Conservation (phyloP, 2,329 filamentous ascomycete species). For the Laburnicola sp. region DNA sequence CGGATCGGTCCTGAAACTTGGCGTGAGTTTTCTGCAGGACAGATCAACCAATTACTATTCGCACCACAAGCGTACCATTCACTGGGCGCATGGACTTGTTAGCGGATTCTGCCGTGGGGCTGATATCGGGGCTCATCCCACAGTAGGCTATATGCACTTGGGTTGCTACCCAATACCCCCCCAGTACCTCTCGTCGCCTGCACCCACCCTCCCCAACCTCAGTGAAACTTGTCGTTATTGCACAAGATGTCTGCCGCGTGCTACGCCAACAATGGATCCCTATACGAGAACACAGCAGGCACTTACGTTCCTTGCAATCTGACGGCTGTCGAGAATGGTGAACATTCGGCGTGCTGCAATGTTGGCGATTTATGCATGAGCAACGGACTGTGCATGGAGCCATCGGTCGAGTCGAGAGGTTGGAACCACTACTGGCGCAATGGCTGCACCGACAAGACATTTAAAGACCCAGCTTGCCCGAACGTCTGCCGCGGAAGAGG, state of each 20-base stretch:
- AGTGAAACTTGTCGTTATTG: neutral
- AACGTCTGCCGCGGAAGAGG: slow-evolving; percentile 10
- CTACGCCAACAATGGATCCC: slow-evolving; percentile 5
- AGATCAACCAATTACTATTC: neutral
- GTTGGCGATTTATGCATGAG: slow-evolving; percentile 15
- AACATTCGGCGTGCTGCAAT: slow-evolving; percentile 17
- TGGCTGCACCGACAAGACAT: slow-evolving; percentile 19
- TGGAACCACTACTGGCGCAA: slow-evolving; percentile 17
- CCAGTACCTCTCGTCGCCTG: neutral
- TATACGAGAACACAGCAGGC: neutral
- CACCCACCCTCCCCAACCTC: neutral
- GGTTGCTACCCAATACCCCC: neutral
- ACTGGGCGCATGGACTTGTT: neutral
- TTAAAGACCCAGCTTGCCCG: slow-evolving; percentile 12
- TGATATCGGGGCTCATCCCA: neutral
- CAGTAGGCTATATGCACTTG: slow-evolving; percentile 2
- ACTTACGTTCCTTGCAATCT: slow-evolving; percentile 19
- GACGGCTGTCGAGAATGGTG: slow-evolving; percentile 12
- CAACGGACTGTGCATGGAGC: slow-evolving; percentile 19
- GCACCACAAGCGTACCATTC: neutral
- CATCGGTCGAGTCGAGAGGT: neutral
- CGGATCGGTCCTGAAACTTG: slow-evolving; percentile 2
- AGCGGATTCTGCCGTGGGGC: neutral
- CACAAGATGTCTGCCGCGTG: slow-evolving; percentile 1
- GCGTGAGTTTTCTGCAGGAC: neutral